phyloP scores from a whole-genome alignment of 202 grass and related monocot genomes.

The Miscanthus sacchariflorus region DNA sequence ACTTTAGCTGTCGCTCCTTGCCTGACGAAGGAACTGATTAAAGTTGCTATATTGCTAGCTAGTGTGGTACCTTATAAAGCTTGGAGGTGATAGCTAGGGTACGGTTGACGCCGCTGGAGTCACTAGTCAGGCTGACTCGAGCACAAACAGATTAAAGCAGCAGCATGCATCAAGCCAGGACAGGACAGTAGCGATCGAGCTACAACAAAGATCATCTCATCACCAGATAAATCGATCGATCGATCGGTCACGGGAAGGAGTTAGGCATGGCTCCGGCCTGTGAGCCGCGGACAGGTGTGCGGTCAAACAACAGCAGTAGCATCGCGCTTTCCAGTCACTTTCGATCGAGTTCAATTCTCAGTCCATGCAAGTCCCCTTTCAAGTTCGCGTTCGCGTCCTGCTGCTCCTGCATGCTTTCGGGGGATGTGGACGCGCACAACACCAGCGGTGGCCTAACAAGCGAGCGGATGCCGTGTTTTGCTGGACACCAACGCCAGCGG shows the following conservation, averaged over 20 bases:
- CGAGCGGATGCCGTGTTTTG: conserved; percentile 54
- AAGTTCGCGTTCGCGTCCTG: background rate
- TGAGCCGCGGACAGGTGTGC: conserved; percentile 40
- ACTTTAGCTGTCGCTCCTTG: background rate
- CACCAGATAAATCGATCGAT: conserved; percentile 15
- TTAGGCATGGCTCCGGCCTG: conserved; percentile 54
- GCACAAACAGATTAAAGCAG: conserved; percentile 34
- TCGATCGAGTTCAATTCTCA: background rate
- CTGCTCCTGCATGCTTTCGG: conserved; percentile 29
- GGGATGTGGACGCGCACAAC: conserved; percentile 50
- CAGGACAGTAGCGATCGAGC: background rate
- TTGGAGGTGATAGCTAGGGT: conserved; percentile 23
- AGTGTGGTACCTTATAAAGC: conserved; percentile 23
- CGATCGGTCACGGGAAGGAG: background rate
- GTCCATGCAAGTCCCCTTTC: background rate
- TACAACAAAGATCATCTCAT: background rate
- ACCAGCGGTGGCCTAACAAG: conserved; percentile 6
- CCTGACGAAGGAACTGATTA: background rate
- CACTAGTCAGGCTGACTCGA: conserved; percentile 37
- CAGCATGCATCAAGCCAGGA: background rate
- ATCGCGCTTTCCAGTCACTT: background rate
- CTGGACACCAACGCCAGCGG: conserved; percentile 47
- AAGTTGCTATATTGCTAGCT: background rate
- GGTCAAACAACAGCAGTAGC: conserved; percentile 52
- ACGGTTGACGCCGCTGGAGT: conserved; percentile 43